Base-by-base conservation (phyloP, 2,329 filamentous ascomycete species). In the Rutstroemia sydowiana region DNA sequence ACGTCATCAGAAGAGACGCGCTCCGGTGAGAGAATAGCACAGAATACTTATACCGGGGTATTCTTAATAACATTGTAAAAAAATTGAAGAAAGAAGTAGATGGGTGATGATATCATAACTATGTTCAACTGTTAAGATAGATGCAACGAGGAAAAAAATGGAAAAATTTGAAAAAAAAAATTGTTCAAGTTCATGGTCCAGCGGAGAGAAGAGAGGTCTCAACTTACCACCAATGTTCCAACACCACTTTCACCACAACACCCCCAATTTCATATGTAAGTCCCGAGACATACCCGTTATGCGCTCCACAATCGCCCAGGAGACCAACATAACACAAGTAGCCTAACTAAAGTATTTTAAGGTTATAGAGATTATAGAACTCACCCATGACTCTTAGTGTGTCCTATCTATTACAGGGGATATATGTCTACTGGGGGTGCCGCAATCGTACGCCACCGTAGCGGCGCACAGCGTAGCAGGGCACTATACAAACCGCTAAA, bases 261-360 rank as follows among this genome's bases (percentile, higher is more conserved):
- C n/a, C n/a, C 34, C 7, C 2, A 37, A 5, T 2, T 18, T 37
- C 18, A 6, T n/a, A 14, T 14, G 18, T 18, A 14, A 18, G n/a
- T 23, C 36, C 30, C 18, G 46, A 48, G 46, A 37, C 34, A 37
- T 3, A 18, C 34, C 34, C 34, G 34, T 37, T 14, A 16, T 37
- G 32, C 9, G 16, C 32, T 36, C 14, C n/a, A n/a, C n/a, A n/a
- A n/a, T 32, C 31, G 9, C 9, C 14, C 9, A 14, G 31, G 34
- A 18, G 13, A 5, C 1, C 10, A 9, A 14, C 34, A 43, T 26
- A 21, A 48, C 46, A 42, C 20, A 48, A 42, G 37, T 16, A 20
- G 46, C 26, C 46, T 48, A 42, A 40, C 46, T 48, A 48, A 21
- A 48, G 26, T 36, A 41, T 48, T 48, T 48, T 18, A 3, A 9